Base-by-base conservation (phyloP, 2,329 filamentous ascomycete genomes). In the Paecilomyces niveus region DNA sequence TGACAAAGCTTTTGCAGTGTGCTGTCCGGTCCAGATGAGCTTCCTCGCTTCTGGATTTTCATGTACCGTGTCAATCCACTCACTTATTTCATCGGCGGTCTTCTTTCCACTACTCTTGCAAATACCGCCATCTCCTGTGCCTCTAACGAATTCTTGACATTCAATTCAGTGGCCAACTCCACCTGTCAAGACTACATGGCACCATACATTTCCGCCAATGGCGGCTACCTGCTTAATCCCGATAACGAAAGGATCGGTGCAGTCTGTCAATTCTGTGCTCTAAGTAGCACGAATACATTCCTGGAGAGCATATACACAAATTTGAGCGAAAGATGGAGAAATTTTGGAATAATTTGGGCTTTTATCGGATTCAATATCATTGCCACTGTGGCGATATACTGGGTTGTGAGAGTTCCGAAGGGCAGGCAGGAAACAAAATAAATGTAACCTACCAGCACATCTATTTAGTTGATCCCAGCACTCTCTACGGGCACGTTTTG, bases 21-120 rank as follows among this genome's bases (percentile, higher is more conserved):
- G 3, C 74, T 90, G 57, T 83, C 87, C 60, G 72, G 80, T 0
- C 82, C 85, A 0, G 59, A 67, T 3, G 78, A 80, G 0, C 77
- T 91, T 1, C 88, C 88, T 0, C 80, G 83, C 0, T 91, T 91
- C 76, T 92, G 88, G 88, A 84, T 85, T 60, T 90, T 89, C 75
- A 90, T 90, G 88, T 89, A 90, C 71, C 81, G 84, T 29, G 78
- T 85, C 10, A 85, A 81, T 0, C 86, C 86, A 0, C 86, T 89
- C 61, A 89, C 85, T 0, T 90, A 89, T 56, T 75, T 79, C 9
- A 75, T 80, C 4, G 73, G 74, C 21, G 68, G 74, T 2, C 69
- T 80, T 11, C 61, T 74, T 10, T 70, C 72, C 0, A 71, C 69
- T 0, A 74, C 74, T 1, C 52, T 76, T 1, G 59, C 70, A 0